Percentiles rank a stretch among this genome's conserved stretches.
Evolutionary conservation across 1,139 yeast genomes (phyloP).

Genomic region (Hemisphaericaspora lyxosophila): DNA sequence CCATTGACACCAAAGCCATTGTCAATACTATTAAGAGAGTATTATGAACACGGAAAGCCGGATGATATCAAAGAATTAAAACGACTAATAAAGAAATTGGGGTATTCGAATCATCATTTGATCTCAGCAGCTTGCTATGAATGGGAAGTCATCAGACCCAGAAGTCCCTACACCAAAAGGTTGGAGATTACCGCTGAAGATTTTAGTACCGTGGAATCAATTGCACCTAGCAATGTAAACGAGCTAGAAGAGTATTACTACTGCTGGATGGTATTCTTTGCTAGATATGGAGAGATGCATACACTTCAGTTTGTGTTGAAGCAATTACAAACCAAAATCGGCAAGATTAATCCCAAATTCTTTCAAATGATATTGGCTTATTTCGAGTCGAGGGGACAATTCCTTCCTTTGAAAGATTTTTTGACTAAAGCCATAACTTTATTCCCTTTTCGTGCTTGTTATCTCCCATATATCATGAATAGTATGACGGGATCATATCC

Average conservation of each 20-base stretch:
- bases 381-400: neutral
- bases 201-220: constrained; percentile 13
- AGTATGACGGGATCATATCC: constrained; percentile 31
- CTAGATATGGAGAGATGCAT: constrained; percentile 19
- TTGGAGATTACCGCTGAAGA: constrained; percentile 28
- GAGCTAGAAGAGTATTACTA: constrained; percentile 14
- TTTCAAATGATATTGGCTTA: constrained; percentile 18
- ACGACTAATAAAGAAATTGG: constrained; percentile 20
- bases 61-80: constrained; percentile 28
- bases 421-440: neutral
- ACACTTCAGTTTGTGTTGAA: constrained; percentile 26
- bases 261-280: constrained; percentile 16
- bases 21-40: constrained; percentile 28
- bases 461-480: constrained; percentile 11
- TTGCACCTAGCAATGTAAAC: constrained; percentile 7
- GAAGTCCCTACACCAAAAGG: constrained; percentile 27
- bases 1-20: constrained; percentile 30
- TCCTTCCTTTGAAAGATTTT: neutral
- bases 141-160: constrained; percentile 21
- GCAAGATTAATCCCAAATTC: constrained; percentile 12
- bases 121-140: constrained; percentile 27
- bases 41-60: constrained; percentile 29
- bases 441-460: neutral
- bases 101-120: constrained; percentile 23
- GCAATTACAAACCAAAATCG: constrained; percentile 20